Base-by-base conservation (phyloP, 78 protist genomes). In the Dictyostelium discoideum region DNA sequence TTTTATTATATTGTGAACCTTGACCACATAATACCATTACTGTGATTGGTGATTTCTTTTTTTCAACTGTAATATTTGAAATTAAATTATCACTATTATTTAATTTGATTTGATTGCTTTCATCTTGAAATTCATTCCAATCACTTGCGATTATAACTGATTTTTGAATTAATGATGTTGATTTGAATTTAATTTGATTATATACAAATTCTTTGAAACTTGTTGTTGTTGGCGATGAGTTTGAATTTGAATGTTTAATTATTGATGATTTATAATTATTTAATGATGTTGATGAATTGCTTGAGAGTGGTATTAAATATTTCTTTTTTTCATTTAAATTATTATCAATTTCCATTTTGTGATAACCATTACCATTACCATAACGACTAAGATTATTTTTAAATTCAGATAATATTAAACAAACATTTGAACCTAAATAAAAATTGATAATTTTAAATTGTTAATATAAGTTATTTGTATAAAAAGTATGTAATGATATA, bases 341-440 rank as follows among this genome's bases (percentile, higher is more conserved):
- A 32, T 0, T 24, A 18, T 77, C 37, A 32, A 32, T 32, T 32
- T 32, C 6, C 37, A 32, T 32, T 32, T 32, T 1, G 37, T 32
- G 37, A 32, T 32, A 32, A 13, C 57, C 0, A 48, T 48, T 3
- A 48, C 16, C 37, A 32, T 32, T 32, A 32, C 1, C 0, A 32
- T 32, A 1, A n/a, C n/a, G n/a, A n/a, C n/a, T n/a, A n/a, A n/a
- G 2, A 16, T 54, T 54, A 42, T 5, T 42, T 60, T 60, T 60
- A 39, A 48, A 44, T 13, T 39, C 63, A 8, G 48, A 40, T 78
- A 87, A 77, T 63, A 87, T 18, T 24, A 86, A 20, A 46, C 97
- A 97, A 13, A 63, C 81, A 76, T 97, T 97, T 77, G 98, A 96
- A 26, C 98, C 80, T 69, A 32, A 32, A 42, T 5, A 2, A 42